Conservation (phyloP, 2,329 filamentous ascomycete species). For the Pseudohalonectria lignicola region DNA sequence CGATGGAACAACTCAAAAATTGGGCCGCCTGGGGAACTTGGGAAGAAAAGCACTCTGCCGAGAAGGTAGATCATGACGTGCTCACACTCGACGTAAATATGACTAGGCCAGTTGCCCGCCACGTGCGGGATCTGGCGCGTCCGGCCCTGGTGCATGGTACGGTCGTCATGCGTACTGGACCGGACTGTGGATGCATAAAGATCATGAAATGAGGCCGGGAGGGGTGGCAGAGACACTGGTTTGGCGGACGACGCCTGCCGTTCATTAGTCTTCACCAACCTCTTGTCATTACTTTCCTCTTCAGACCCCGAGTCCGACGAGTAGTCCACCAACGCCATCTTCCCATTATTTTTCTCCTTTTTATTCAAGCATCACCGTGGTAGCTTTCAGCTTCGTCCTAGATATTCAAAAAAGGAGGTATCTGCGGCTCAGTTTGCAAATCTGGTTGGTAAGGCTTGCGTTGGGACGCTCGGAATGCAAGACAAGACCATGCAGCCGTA, state of each 20-base stretch:
- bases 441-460: too few species aligned
- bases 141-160: slow-evolving; percentile 73
- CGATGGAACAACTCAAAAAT: too few species aligned
- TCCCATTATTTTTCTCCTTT: neutral
- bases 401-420: too few species aligned
- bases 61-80: too few species aligned
- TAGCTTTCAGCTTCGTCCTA: too few species aligned
- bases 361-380: neutral
- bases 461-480: too few species aligned
- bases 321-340: slow-evolving; percentile 29
- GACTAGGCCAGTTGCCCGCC: slow-evolving; percentile 83
- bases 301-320: slow-evolving; percentile 14
- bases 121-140: slow-evolving; percentile 75
- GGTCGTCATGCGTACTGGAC: slow-evolving; percentile 69
- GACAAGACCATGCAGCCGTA: too few species aligned
- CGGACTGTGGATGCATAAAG: slow-evolving; percentile 78
- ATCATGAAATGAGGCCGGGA: slow-evolving; percentile 75
- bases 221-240: slow-evolving; percentile 46
- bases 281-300: slow-evolving; percentile 1
- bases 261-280: slow-evolving; percentile 6
- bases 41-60: too few species aligned
- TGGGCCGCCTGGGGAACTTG: too few species aligned
- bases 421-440: too few species aligned
- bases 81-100: slow-evolving; percentile 78
- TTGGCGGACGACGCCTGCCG: neutral